phyloP scores from a whole-genome alignment of 176 grass and related monocot species.

The Stipa capillata region DNA sequence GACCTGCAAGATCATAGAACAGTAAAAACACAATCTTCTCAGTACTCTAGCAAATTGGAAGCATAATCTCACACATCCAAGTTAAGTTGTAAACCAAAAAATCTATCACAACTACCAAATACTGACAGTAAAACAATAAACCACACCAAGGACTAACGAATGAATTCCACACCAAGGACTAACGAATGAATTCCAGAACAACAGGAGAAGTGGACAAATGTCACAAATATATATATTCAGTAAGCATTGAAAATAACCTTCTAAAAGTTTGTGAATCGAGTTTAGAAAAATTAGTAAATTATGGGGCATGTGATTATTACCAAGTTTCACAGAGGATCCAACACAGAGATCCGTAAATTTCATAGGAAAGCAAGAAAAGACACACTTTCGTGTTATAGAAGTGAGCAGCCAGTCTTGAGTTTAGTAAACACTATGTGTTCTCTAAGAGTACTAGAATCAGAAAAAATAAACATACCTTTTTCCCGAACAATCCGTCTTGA shows the following conservation, averaged over 20 bases:
- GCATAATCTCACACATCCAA: background rate
- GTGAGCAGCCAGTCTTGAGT: background rate
- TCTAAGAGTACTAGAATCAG: conserved; percentile 4
- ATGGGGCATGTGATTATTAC: background rate
- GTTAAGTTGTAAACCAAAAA: background rate
- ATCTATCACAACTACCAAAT: background rate
- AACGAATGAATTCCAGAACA: background rate
- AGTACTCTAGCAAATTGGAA: background rate
- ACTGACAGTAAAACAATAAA: background rate
- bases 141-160: background rate
- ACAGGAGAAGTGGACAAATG: background rate
- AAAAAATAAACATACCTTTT: conserved; percentile 50
- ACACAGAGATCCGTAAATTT: background rate
- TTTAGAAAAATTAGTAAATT: background rate
- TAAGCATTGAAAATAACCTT: background rate
- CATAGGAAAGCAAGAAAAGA: background rate
- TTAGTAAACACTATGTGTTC: background rate
- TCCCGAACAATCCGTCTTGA: conserved; percentile 84
- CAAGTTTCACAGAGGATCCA: background rate
- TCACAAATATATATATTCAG: background rate
- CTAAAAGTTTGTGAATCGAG: background rate
- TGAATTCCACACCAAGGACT: too few species aligned
- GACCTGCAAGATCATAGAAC: conserved; percentile 53
- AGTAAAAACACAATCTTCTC: background rate
- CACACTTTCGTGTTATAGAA: background rate